Conservation (phyloP, 148 eudicot genomes). For the Tetragonia tetragonoides region DNA sequence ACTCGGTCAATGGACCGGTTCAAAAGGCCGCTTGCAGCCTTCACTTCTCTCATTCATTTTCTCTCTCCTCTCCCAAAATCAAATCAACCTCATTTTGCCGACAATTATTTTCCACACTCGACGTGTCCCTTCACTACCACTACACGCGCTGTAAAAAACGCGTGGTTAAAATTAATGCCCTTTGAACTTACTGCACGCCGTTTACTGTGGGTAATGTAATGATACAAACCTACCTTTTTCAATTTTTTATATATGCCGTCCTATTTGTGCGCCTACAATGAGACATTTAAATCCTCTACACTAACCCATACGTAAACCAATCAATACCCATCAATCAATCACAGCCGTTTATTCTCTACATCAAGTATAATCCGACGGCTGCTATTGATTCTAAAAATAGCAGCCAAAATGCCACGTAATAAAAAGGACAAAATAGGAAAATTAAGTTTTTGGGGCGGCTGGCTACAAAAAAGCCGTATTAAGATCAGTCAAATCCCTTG, state of each 20-base stretch:
- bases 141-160: neutral
- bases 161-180: neutral
- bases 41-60: neutral
- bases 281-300: neutral
- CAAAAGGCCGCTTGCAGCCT: neutral
- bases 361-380: too few relatives aligned
- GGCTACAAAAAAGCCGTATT: slow-evolving; percentile 14
- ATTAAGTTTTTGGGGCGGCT: slow-evolving; percentile 12
- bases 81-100: slow-evolving; percentile 21
- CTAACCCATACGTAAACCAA: neutral
- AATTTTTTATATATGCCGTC: neutral
- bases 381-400: neutral
- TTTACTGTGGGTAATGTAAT: slow-evolving; percentile 4
- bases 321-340: neutral
- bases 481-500: slow-evolving; percentile 36
- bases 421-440: neutral
- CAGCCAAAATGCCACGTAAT: neutral
- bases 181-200: neutral
- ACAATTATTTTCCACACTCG: slow-evolving; percentile 14
- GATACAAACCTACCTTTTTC: neutral
- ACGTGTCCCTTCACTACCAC: neutral
- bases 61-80: neutral
- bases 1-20: slow-evolving; percentile 24
- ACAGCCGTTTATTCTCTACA: neutral
- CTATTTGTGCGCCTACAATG: neutral